Conservation (phyloP, 2,329 filamentous ascomycete genomes). For the Talaromyces sp. region DNA sequence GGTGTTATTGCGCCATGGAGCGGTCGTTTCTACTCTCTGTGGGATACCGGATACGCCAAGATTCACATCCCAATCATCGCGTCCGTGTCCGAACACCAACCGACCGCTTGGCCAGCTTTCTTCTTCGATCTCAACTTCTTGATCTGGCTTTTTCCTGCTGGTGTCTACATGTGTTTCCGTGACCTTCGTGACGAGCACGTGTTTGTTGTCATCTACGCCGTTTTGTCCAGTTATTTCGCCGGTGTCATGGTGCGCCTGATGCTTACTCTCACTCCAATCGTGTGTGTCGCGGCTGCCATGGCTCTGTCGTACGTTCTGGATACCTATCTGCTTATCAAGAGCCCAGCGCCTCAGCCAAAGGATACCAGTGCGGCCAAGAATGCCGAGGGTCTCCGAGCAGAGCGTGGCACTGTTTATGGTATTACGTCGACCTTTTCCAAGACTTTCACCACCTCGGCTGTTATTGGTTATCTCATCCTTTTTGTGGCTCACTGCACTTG, state of each 20-base stretch:
- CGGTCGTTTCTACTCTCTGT: slow-evolving; percentile 97
- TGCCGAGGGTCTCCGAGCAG: slow-evolving; percentile 57
- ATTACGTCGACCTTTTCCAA: slow-evolving; percentile 81
- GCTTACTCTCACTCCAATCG: slow-evolving; percentile 93
- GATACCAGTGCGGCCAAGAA: slow-evolving; percentile 44
- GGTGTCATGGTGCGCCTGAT: slow-evolving; percentile 99
- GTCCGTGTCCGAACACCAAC: slow-evolving; percentile 98
- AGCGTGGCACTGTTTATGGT: slow-evolving; percentile 69
- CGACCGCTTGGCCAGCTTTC: slow-evolving; percentile 97
- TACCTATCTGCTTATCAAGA: slow-evolving; percentile 62
- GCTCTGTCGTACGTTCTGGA: slow-evolving; percentile 84
- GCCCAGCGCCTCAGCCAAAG: slow-evolving; percentile 52
- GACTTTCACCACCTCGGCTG: slow-evolving; percentile 65
- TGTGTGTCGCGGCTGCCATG: slow-evolving; percentile 89
- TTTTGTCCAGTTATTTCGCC: slow-evolving; percentile 95
- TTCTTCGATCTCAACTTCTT: slow-evolving; percentile 98
- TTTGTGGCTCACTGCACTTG: slow-evolving; percentile 98
- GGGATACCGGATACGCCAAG: slow-evolving; percentile 98
- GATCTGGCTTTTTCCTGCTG: slow-evolving; percentile 98
- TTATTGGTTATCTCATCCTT: slow-evolving; percentile 77
- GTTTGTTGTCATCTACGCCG: slow-evolving; percentile 94
- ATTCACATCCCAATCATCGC: slow-evolving; percentile 99
- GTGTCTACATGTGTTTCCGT: slow-evolving; percentile 97
- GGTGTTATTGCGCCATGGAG: slow-evolving; percentile 97
- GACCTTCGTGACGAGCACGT: slow-evolving; percentile 93